A percentile compares a stretch with the other conserved stretches of the same genome.
phyloP scores from a whole-genome alignment of 257 asterid species.

The Perilla frutescens region DNA sequence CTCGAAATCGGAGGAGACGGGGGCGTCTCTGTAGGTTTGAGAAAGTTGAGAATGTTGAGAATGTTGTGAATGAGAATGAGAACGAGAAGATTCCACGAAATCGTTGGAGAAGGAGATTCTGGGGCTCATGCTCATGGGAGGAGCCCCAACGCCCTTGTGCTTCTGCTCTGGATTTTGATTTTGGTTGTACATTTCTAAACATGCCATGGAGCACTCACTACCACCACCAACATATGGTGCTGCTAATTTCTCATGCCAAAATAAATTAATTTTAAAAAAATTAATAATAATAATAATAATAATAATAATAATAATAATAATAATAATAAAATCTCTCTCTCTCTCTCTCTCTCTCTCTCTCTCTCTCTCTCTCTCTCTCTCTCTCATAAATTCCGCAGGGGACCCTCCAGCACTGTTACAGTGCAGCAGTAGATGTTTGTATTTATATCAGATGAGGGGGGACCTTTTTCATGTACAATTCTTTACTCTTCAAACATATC shows the following conservation, averaged over 20 bases:
- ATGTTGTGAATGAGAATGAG: slow-evolving; percentile 9
- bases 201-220: slow-evolving; percentile 57
- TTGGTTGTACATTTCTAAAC: slow-evolving; percentile 79
- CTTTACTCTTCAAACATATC: background rate
- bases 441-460: slow-evolving; percentile 57
- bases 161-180: slow-evolving; percentile 57
- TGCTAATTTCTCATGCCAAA: slow-evolving; percentile 19
- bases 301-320: background rate
- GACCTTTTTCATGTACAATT: slow-evolving; percentile 34
- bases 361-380: slow-evolving; percentile 27
- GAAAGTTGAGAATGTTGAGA: background rate
- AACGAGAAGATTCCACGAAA: slow-evolving; percentile 53
- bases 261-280: background rate
- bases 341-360: slow-evolving; percentile 28
- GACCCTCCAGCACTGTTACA: slow-evolving; percentile 49
- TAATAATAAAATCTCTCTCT: too few relatives aligned
- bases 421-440: slow-evolving; percentile 62
- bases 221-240: slow-evolving; percentile 46
- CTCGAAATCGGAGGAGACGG: slow-evolving; percentile 88
- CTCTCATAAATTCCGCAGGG: slow-evolving; percentile 45
- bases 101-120: slow-evolving; percentile 94
- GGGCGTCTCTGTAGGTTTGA: slow-evolving; percentile 63
- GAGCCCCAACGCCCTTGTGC: slow-evolving; percentile 24
- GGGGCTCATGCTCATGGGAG: slow-evolving; percentile 81
- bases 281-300: background rate